phyloP scores from a whole-genome alignment of 2,329 filamentous ascomycete genomes.

The Purpureocillium lavendulum region DNA sequence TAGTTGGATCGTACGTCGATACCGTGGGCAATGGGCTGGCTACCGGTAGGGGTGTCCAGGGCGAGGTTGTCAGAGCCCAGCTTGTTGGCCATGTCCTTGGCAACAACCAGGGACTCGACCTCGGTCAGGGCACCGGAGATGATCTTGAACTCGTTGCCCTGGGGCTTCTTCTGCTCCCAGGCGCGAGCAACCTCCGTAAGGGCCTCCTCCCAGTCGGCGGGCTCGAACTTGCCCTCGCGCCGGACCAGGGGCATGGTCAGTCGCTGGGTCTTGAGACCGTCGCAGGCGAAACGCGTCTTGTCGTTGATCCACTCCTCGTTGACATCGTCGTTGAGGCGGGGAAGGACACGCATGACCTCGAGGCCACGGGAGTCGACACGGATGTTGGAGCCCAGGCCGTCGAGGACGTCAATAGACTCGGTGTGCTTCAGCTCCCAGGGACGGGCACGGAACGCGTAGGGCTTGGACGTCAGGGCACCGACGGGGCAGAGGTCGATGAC shows the following conservation, averaged over 20 bases:
- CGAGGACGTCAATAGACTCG: constrained; percentile 90
- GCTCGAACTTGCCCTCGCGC: constrained; percentile 82
- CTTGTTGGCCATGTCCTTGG: constrained; percentile 96
- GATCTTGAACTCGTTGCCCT: constrained; percentile 92
- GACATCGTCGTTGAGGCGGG: constrained; percentile 91
- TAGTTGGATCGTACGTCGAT: constrained; percentile 92
- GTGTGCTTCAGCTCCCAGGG: constrained; percentile 97
- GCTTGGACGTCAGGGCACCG: constrained; percentile 92
- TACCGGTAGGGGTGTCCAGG: constrained; percentile 80
- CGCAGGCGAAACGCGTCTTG: constrained; percentile 93
- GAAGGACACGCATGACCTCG: constrained; percentile 91
- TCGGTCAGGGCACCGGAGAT: constrained; percentile 88
- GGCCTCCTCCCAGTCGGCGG: constrained; percentile 92
- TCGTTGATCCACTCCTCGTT: constrained; percentile 99
- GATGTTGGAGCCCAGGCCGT: constrained; percentile 90
- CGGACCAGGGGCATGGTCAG: constrained; percentile 88
- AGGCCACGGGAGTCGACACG: constrained; percentile 86
- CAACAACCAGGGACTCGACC: constrained; percentile 86
- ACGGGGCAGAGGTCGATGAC: constrained; percentile 98
- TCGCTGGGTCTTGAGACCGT: constrained; percentile 92
- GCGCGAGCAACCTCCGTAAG: constrained; percentile 78
- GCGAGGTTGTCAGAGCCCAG: constrained; percentile 94
- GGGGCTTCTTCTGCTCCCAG: constrained; percentile 69
- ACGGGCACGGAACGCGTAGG: constrained; percentile 91
- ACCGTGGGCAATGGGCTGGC: constrained; percentile 80